Percentiles rank a stretch among this genome's conserved stretches.
These are phyloP conservation scores for Circinella umbellata DNA, from an alignment of 371 early-diverging fungal species.

Conservation along the genomic window DNA sequence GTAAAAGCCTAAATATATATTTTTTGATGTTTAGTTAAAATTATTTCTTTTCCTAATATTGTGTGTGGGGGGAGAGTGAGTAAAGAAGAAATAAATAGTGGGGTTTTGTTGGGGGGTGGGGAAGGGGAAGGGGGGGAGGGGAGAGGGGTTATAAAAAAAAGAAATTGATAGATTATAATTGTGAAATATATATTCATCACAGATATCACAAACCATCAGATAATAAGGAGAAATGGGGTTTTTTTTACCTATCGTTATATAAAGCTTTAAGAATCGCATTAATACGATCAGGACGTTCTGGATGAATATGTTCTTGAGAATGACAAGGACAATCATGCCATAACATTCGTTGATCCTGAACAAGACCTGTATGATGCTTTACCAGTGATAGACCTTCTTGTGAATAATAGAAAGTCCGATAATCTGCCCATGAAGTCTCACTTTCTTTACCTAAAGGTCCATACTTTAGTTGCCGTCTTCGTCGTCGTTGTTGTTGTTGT, in stretches of 20 bases:
- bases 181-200: too few relatives aligned
- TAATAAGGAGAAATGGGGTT: too few relatives aligned
- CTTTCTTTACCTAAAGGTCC: slow-evolving; percentile 60
- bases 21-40: background rate
- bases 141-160: too few relatives aligned
- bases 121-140: too few relatives aligned
- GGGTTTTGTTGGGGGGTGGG: too few relatives aligned
- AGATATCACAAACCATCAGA: too few relatives aligned
- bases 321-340: slow-evolving; percentile 66
- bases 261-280: slow-evolving; percentile 41
- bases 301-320: slow-evolving; percentile 61
- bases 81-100: too few relatives aligned
- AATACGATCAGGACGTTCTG: slow-evolving; percentile 68
- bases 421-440: slow-evolving; percentile 57
- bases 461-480: slow-evolving; percentile 27
- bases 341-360: slow-evolving; percentile 62
- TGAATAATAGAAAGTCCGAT: slow-evolving; percentile 60
- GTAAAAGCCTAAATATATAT: slow-evolving; percentile 41
- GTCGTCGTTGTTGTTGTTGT: too few relatives aligned
- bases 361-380: slow-evolving; percentile 62
- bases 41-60: too few relatives aligned
- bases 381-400: slow-evolving; percentile 42
- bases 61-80: too few relatives aligned
- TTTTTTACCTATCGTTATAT: slow-evolving; percentile 40
- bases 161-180: too few relatives aligned